Conservation (phyloP, 1,139 yeast species). For the Magnusiomyces fungicola region DNA sequence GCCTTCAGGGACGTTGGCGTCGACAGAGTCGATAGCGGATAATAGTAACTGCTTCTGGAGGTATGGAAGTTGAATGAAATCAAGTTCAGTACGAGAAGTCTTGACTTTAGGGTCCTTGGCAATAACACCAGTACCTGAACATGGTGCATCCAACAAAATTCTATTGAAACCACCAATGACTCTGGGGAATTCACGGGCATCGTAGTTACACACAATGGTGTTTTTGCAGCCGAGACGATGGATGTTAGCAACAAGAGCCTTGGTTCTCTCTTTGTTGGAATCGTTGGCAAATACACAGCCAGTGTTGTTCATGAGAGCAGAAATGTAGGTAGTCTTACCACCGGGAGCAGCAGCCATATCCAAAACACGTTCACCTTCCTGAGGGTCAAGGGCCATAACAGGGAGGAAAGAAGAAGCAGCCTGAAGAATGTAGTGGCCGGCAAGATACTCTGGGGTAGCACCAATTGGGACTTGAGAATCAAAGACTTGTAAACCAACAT, state of each 20-base stretch:
- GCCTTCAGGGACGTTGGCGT: conserved; percentile 84
- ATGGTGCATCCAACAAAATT: conserved; percentile 93
- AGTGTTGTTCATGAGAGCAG: conserved; percentile 96
- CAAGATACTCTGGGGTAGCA: conserved; percentile 97
- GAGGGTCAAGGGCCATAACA: conserved; percentile 95
- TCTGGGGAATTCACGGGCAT: conserved; percentile 97
- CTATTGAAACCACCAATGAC: conserved; percentile 98
- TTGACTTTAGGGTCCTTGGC: conserved; percentile 96
- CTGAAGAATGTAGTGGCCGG: conserved; percentile 95
- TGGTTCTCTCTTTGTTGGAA: conserved; percentile 91
- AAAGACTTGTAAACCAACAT: conserved; percentile 92
- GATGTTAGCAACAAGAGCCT: conserved; percentile 92
- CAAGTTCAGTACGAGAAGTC: conserved; percentile 89
- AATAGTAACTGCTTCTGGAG: conserved; percentile 87
- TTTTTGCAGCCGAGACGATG: conserved; percentile 96
- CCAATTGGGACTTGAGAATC: conserved; percentile 99
- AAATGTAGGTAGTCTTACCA: conserved; percentile 94
- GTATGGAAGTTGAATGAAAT: conserved; percentile 93
- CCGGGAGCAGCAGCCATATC: conserved; percentile 99
- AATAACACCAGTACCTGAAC: conserved; percentile 99
- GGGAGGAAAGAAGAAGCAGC: conserved; percentile 98
- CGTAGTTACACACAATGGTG: conserved; percentile 94
- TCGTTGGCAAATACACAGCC: conserved; percentile 98
- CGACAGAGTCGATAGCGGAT: conserved; percentile 96
- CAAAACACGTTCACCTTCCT: conserved; percentile 86